Base-by-base conservation (phyloP, 371 early-diverging fungal species). In the Zancudomyces culisetae region DNA sequence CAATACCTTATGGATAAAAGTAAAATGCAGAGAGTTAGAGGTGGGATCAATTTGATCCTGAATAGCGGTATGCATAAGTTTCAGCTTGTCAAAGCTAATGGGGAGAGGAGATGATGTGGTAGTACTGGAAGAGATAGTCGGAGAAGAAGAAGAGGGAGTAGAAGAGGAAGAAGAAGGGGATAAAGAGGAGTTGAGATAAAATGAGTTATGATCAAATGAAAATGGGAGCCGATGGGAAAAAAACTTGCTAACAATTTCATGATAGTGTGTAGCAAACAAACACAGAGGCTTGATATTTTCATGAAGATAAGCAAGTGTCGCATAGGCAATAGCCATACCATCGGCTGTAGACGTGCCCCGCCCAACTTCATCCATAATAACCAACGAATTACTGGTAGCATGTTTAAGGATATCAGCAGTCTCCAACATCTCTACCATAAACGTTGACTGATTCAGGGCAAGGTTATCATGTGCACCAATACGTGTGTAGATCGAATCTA, bases 381-480 rank as follows among this genome's bases (percentile, higher is more conserved):
- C 83, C 39, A 98, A 72, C 12, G 91, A 90, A 2, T 68, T 61
- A 2, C 65, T 46, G 0, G 90, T 87, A 1, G 93, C 91, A 45
- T 81, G 71, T 22, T 74, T 71, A 27, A 93, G 69, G 27, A 98
- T 96, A 10, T 76, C 72, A 0, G 92, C 87, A 0, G 93, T 85
- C 64, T 98, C 99, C 12, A 70, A 63, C 99, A 98, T 98, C 70
- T 98, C 99, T 6, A 91, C 84, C 91, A 98, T 92, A 64, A 99
- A 99, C 0, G 99, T 98, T 2, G 94, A 93, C 52, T 88, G 84
- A 28, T 90, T 79, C 43, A 76, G 76, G 3, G 81, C 79, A 18
- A 86, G 58, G 56, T 83, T 81, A 53, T 87, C 87, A 3, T 79
- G 74, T 1, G 81, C 78, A 0, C 87, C 87, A n/a, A 80, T 70